Conservation (phyloP, 441 rosid species). For the Capsella rubella region DNA sequence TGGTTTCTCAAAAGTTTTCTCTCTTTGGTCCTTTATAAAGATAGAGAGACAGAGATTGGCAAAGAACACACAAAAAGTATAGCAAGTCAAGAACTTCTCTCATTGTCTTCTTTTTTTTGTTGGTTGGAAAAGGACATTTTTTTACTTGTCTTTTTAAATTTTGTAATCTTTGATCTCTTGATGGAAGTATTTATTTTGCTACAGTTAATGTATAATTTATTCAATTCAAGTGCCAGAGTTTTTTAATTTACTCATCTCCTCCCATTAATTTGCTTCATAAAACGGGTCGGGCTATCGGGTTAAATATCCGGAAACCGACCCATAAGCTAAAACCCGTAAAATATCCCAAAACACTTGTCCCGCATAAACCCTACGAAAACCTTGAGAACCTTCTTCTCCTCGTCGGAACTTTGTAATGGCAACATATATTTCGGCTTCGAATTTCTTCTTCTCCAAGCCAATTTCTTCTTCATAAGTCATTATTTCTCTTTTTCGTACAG, state of each 20-base stretch:
- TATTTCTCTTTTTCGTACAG: background rate
- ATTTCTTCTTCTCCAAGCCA: constrained; percentile 56
- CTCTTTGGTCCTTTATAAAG: background rate
- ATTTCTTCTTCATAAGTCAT: constrained; percentile 19
- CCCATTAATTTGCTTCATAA: background rate
- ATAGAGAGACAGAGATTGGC: constrained; percentile 19
- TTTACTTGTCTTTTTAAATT: constrained; percentile 29
- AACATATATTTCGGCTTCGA: constrained; percentile 13
- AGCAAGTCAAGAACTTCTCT: constrained; percentile 32
- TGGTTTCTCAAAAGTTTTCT: constrained; percentile 24
- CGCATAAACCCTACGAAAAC: constrained; percentile 72
- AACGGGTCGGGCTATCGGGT: constrained; percentile 35
- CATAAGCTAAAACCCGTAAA: constrained; percentile 1
- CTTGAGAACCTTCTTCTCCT: constrained; percentile 38
- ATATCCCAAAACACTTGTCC: constrained; percentile 21
- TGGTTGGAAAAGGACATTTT: constrained; percentile 39
- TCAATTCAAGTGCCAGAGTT: background rate
- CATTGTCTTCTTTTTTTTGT: constrained; percentile 6
- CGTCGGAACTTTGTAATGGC: constrained; percentile 26
- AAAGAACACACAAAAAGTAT: constrained; percentile 28
- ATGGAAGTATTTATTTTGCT: constrained; percentile 18
- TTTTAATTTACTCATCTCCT: background rate
- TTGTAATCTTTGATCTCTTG: constrained; percentile 37
- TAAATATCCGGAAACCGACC: constrained; percentile 14
- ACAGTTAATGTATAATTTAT: constrained; percentile 20